Conservation (phyloP, 768 basidiomycete species). For the Punctularia strigosozonata region DNA sequence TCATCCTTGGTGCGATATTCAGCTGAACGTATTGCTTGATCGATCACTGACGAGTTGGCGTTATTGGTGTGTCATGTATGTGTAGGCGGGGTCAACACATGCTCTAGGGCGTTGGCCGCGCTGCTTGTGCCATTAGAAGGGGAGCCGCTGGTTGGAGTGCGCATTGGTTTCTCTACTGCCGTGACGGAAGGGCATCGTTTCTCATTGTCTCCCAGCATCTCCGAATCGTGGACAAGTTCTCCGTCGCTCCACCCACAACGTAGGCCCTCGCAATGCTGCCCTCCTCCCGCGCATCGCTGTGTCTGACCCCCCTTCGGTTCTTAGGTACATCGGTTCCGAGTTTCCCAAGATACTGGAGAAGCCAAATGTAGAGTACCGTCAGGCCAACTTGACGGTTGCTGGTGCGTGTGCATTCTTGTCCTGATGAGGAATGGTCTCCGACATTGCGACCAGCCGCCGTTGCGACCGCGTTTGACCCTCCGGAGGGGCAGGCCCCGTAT, state of each 20-base stretch:
- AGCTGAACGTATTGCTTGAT: background rate
- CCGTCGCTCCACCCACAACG: slow-evolving; percentile 66
- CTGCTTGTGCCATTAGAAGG: slow-evolving; percentile 57
- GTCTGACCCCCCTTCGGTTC: slow-evolving; percentile 4
- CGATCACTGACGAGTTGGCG: background rate
- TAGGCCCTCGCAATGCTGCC: slow-evolving; percentile 23
- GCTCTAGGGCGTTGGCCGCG: slow-evolving; percentile 58
- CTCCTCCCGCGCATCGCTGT: slow-evolving; percentile 8
- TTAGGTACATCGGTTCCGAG: slow-evolving; percentile 66
- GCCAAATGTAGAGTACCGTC: slow-evolving; percentile 66
- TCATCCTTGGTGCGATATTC: slow-evolving; percentile 53
- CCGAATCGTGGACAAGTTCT: slow-evolving; percentile 66
- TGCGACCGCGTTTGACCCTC: slow-evolving; percentile 57
- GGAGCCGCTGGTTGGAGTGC: slow-evolving; percentile 60
- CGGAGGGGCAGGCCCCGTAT: slow-evolving; percentile 56
- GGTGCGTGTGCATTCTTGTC: slow-evolving; percentile 28
- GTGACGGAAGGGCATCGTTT: slow-evolving; percentile 7
- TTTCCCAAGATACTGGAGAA: slow-evolving; percentile 62
- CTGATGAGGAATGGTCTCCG: background rate
- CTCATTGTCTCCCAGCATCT: slow-evolving; percentile 34
- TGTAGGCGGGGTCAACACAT: slow-evolving; percentile 73
- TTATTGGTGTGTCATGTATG: background rate
- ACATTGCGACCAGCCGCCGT: slow-evolving; percentile 40
- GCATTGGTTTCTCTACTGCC: slow-evolving; percentile 14
- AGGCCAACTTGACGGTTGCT: slow-evolving; percentile 68